phyloP scores from a whole-genome alignment of 805 yeast species.

The Ogataea pignaliae region DNA sequence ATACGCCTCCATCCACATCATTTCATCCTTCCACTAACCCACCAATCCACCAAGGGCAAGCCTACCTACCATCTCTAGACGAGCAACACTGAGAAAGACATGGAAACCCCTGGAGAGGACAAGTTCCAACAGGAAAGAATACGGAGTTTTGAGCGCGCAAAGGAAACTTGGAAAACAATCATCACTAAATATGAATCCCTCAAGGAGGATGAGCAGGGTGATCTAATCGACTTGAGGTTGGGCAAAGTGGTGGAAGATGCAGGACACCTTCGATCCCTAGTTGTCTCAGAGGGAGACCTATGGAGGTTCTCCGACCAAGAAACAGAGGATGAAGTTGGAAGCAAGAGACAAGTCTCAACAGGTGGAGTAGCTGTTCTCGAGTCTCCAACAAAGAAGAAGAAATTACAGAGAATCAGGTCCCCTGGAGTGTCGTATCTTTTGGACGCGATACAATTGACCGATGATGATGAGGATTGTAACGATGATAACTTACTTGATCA shows the following conservation, averaged over 20 bases:
- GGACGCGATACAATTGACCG: constrained; percentile 1
- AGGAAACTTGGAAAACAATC: constrained; percentile 44
- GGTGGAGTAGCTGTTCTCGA: not conserved
- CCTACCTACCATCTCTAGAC: constrained; percentile 20
- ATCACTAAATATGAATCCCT: constrained; percentile 46
- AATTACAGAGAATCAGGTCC: no score
- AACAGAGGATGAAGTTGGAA: no score
- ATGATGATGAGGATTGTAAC: constrained; percentile 11
- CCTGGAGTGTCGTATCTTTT: no score
- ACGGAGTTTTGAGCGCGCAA: constrained; percentile 18
- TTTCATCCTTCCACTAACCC: no score
- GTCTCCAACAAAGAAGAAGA: constrained; percentile 6
- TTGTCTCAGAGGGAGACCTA: constrained; percentile 25
- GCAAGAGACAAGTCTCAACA: not conserved
- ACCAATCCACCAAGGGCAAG: constrained; percentile 22
- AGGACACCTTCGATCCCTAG: constrained; percentile 60
- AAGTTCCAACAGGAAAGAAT: constrained; percentile 6
- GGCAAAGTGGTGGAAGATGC: constrained; percentile 61
- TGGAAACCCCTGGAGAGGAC: not conserved
- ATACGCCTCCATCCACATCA: no score
- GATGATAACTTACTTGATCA: constrained; percentile 5
- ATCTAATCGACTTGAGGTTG: constrained; percentile 57
- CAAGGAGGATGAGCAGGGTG: constrained; percentile 51
- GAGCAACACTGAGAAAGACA: not conserved
- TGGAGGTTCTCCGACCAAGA: constrained; percentile 27